Conservation (phyloP, 495 filamentous ascomycete species). For the Aspergillus carlsbadensis region DNA sequence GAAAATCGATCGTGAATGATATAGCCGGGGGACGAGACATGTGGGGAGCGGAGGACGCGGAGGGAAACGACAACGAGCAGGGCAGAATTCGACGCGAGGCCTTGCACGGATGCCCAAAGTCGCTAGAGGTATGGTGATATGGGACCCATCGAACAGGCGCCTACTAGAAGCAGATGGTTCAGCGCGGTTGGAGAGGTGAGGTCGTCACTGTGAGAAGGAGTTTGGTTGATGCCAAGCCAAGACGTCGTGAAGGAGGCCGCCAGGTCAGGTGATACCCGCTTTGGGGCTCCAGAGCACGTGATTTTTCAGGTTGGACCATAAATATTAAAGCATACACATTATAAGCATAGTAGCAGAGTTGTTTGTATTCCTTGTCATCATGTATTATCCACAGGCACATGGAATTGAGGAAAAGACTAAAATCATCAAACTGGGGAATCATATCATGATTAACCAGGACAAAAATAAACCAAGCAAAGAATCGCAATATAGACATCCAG, state of each 20-base stretch:
- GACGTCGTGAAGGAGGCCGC: conserved; percentile 31
- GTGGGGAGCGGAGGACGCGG: conserved; percentile 47
- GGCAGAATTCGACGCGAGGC: conserved; percentile 29
- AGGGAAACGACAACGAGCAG: conserved; percentile 31
- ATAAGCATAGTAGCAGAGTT: too few species aligned
- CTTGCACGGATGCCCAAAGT: conserved; percentile 23
- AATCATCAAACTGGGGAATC: conserved; percentile 34
- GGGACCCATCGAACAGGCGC: conserved; percentile 29
- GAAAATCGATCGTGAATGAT: conserved; percentile 40
- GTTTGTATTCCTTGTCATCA: background rate
- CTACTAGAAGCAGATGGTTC: conserved; percentile 20
- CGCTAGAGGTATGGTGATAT: conserved; percentile 22
- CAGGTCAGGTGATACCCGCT: conserved; percentile 35
- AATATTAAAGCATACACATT: too few species aligned
- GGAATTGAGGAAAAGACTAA: background rate
- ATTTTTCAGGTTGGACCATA: too few species aligned
- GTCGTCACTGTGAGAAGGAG: conserved; percentile 32
- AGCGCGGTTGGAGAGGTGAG: conserved; percentile 19
- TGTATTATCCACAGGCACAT: conserved; percentile 12
- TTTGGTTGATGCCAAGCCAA: conserved; percentile 44
- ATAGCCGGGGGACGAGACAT: conserved; percentile 51
- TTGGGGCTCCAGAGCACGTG: conserved; percentile 25
- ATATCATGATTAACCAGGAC: conserved; percentile 25
- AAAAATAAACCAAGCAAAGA: conserved; percentile 15
- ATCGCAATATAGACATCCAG: conserved; percentile 34